A percentile compares a stretch with the other conserved stretches of the same genome.
These are phyloP conservation scores for Colletotrichum siamense DNA, from an alignment of 2,329 filamentous ascomycete species.

Conservation along the genomic window DNA sequence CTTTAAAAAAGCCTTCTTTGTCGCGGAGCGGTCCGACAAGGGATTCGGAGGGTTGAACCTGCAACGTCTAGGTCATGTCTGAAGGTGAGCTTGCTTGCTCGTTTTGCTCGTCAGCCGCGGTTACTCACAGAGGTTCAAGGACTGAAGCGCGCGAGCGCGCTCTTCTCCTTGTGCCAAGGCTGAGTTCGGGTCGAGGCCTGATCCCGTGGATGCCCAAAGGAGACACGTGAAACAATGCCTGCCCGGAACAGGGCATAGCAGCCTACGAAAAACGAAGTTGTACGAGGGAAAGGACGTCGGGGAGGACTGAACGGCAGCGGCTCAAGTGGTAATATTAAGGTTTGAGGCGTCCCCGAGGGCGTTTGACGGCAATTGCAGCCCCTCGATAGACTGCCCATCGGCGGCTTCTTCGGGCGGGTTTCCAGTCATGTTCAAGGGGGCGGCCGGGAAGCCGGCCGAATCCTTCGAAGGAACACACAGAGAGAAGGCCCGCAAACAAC, in stretches of 20 bases:
- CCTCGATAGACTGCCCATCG: neutral
- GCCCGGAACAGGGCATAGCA: neutral
- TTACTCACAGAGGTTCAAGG: neutral
- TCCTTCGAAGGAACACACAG: neutral
- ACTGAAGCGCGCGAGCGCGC: neutral
- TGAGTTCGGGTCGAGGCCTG: neutral
- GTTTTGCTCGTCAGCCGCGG: neutral
- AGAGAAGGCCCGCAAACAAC: neutral
- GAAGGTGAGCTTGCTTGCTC: neutral
- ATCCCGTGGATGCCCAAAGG: neutral
- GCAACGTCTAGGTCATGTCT: neutral
- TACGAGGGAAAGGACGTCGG: neutral
- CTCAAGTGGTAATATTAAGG: neutral
- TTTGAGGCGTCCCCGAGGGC: neutral
- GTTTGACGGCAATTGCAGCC: neutral
- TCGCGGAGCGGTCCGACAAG: conserved; percentile 4
- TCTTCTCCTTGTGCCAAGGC: neutral
- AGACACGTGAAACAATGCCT: conserved; percentile 8
- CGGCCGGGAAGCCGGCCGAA: neutral
- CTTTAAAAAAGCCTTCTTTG: neutral
- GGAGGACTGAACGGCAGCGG: neutral
- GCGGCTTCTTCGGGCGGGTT: neutral
- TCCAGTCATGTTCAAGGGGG: neutral
- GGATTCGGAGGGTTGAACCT: neutral
- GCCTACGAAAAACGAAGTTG: neutral